Percentiles rank a stretch among this genome's conserved stretches.
Conservation (phyloP, 768 basidiomycete genomes). For the Leccinum longicurvipes region DNA sequence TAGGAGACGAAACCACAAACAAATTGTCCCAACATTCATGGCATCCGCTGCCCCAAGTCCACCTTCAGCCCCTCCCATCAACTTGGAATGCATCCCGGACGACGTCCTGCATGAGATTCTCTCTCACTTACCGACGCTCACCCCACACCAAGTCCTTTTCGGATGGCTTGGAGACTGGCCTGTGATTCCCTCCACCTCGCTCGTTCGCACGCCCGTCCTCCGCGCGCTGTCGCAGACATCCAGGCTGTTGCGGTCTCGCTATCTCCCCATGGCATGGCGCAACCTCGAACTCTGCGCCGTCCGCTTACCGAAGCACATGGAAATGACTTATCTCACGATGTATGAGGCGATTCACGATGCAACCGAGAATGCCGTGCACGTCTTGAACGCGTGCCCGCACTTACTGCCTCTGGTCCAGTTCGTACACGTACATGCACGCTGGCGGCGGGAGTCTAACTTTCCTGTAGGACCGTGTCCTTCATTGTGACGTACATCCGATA, state of each 20-base stretch:
- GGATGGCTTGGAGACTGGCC: neutral
- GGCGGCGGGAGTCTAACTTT: neutral
- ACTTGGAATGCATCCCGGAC: slow-evolving; percentile 8
- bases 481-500: neutral
- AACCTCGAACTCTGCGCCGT: slow-evolving; percentile 2
- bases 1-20: too few relatives aligned
- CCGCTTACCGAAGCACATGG: neutral
- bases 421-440: neutral
- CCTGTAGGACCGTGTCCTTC: neutral
- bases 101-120: slow-evolving; percentile 14
- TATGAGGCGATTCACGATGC: neutral
- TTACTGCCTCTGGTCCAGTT: slow-evolving; percentile 5
- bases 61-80: neutral
- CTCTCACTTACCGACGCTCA: slow-evolving; percentile 6
- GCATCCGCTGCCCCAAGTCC: neutral
- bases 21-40: too few relatives aligned
- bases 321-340: neutral
- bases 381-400: slow-evolving; percentile 4
- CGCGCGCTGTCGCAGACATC: slow-evolving; percentile 8
- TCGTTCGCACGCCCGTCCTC: neutral
- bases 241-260: slow-evolving; percentile 7
- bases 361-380: neutral
- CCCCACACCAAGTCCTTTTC: neutral
- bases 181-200: neutral
- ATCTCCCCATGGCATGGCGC: slow-evolving; percentile 14